These are phyloP conservation scores for Phellinidium pouzarii DNA, from an alignment of 1,284 basidiomycete genomes.

Conservation along the genomic window DNA sequence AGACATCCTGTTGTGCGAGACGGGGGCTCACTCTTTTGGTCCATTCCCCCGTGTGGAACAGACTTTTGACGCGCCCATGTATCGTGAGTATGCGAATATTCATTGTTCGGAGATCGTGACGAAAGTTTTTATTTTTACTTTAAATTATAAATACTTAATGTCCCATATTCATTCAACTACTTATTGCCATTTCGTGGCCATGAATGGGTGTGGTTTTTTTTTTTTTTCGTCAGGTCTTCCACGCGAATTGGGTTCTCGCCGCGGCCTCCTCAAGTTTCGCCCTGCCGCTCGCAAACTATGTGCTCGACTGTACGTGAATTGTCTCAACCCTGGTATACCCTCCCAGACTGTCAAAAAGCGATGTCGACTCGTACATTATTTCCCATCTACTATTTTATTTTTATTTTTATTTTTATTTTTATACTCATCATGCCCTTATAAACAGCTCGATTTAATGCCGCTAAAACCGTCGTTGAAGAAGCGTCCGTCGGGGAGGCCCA, in stretches of 20 bases:
- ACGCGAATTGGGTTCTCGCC: constrained; percentile 19
- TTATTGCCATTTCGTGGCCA: too few species aligned
- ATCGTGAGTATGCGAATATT: constrained; percentile 17
- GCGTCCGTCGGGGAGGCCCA: not conserved
- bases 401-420: not conserved
- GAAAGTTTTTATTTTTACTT: too few species aligned
- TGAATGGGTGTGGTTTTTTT: too few species aligned
- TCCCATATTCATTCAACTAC: too few species aligned
- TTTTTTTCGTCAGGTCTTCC: constrained; percentile 19
- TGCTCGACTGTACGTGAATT: constrained; percentile 13
- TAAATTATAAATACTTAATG: too few species aligned
- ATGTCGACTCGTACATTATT: not conserved
- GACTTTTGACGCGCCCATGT: constrained; percentile 8
- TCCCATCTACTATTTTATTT: not conserved
- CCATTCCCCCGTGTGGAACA: not conserved
- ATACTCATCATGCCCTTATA: not conserved
- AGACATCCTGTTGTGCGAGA: too few species aligned
- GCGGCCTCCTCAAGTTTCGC: constrained; percentile 12
- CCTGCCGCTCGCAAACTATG: constrained; percentile 15
- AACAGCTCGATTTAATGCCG: not conserved
- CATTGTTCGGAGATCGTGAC: too few species aligned
- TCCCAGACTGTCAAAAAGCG: not conserved
- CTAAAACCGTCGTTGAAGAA: not conserved
- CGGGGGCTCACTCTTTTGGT: not conserved
- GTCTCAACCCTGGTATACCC: not conserved